Percentiles rank a stretch among this genome's conserved stretches.
Evolutionary conservation across 2,329 filamentous ascomycete genomes (phyloP).

Genomic region (Pestalotiopsis sp.): DNA sequence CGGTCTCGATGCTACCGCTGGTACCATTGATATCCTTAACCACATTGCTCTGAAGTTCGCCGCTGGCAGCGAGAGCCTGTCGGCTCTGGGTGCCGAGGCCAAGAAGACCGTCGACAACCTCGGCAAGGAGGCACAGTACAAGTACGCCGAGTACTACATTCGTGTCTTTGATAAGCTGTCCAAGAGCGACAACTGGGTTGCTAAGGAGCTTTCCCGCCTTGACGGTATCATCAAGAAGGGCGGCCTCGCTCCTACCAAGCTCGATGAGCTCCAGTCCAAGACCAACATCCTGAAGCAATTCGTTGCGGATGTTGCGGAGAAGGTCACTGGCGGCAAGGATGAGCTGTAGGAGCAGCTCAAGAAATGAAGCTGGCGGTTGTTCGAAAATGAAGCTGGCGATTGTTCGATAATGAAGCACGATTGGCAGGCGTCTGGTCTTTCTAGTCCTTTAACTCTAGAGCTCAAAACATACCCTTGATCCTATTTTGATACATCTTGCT

Average conservation of each 20-base stretch:
- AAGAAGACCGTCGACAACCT: constrained; percentile 70
- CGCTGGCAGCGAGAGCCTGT: constrained; percentile 58
- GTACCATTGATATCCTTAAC: constrained; percentile 81
- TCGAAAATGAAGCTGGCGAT: constrained; percentile 1
- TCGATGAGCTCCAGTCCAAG: constrained; percentile 84
- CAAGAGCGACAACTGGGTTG: constrained; percentile 75
- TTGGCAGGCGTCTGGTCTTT: not conserved
- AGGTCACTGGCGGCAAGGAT: constrained; percentile 61
- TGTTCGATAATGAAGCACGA: constrained; percentile 4
- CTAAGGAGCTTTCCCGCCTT: constrained; percentile 84
- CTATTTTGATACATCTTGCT: not conserved
- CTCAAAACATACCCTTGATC: constrained; percentile 3
- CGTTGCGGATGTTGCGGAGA: constrained; percentile 59
- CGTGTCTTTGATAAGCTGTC: constrained; percentile 85
- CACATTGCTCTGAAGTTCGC: constrained; percentile 74
- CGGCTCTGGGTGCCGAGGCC: constrained; percentile 69
- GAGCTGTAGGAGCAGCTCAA: constrained; percentile 58
- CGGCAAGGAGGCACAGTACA: constrained; percentile 64
- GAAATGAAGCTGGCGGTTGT: not conserved
- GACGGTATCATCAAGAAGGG: constrained; percentile 84
- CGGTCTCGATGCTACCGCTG: constrained; percentile 75
- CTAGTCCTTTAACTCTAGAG: constrained; percentile 2
- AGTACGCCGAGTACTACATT: constrained; percentile 92
- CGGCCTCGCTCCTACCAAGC: constrained; percentile 80
- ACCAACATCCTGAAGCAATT: constrained; percentile 88